A percentile compares a stretch with the other conserved stretches of the same genome.
Conservation (phyloP, 2,329 filamentous ascomycete genomes). For the Thelonectria blattea region DNA sequence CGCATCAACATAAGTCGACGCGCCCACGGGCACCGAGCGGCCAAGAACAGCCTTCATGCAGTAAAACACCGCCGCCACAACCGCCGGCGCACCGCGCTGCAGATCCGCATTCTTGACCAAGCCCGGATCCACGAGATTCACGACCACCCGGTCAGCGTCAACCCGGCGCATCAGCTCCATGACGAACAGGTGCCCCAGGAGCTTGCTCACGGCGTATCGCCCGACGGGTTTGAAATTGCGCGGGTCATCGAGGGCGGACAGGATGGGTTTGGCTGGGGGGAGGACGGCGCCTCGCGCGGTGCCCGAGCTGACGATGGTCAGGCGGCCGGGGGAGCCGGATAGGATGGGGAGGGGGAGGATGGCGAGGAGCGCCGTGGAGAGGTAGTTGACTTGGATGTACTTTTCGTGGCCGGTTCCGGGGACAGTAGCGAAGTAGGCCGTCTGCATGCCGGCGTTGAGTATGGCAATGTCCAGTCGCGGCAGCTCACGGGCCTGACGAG, state of each 20-base stretch:
- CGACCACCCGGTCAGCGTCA: slow-evolving; percentile 8
- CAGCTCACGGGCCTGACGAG: not conserved
- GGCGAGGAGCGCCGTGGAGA: slow-evolving; percentile 43
- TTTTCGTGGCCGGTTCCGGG: slow-evolving; percentile 46
- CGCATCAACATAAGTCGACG: slow-evolving; percentile 21
- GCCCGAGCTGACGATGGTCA: slow-evolving; percentile 18
- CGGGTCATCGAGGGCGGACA: slow-evolving; percentile 5
- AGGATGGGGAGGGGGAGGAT: slow-evolving; percentile 32
- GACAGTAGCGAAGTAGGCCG: slow-evolving; percentile 16
- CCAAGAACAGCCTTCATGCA: slow-evolving; percentile 13
- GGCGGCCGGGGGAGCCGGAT: slow-evolving; percentile 3
- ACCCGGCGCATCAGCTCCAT: slow-evolving; percentile 3
- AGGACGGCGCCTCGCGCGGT: slow-evolving; percentile 4
- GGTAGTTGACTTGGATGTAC: slow-evolving; percentile 49
- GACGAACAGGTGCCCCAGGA: slow-evolving; percentile 15
- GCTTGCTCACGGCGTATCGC: slow-evolving; percentile 18
- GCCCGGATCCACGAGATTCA: slow-evolving; percentile 22
- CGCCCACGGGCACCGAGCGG: slow-evolving; percentile 4
- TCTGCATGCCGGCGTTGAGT: slow-evolving; percentile 9
- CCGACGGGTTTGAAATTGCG: slow-evolving; percentile 4
- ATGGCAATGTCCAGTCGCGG: slow-evolving; percentile 3
- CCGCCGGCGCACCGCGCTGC: not conserved
- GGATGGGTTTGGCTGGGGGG: not conserved
- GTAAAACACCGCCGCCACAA: not conserved
- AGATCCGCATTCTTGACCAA: slow-evolving; percentile 8